These are phyloP conservation scores for Cupressus sempervirens DNA, from an alignment of 75 land plant species.

Conservation along the genomic window DNA sequence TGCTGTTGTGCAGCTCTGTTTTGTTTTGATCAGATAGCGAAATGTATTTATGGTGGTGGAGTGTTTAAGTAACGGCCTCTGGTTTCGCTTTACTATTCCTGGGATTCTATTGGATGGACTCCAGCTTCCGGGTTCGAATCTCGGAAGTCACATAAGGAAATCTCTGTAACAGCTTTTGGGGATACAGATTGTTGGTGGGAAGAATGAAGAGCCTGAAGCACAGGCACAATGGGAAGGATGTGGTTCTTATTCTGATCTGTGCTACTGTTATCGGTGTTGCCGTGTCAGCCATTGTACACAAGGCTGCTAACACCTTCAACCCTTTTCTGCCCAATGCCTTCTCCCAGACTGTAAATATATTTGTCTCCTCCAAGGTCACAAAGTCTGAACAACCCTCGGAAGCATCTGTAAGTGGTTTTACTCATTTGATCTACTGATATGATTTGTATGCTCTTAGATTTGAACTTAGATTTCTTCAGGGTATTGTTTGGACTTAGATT, in stretches of 20 bases:
- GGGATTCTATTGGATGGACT: neutral
- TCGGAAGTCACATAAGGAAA: neutral
- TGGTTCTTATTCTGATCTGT: neutral
- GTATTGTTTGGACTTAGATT: neutral
- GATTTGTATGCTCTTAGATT: neutral
- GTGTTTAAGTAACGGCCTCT: neutral
- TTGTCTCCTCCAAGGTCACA: neutral
- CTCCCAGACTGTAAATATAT: neutral
- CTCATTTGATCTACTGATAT: neutral
- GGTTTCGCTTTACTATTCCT: neutral
- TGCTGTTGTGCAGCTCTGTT: neutral
- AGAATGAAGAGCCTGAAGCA: neutral
- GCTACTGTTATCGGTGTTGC: neutral
- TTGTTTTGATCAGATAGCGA: neutral
- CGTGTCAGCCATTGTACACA: conserved; percentile 4
- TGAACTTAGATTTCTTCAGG: neutral
- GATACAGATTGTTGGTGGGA: neutral
- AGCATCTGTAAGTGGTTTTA: neutral
- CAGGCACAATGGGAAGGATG: conserved; percentile 1
- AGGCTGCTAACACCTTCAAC: conserved; percentile 3
- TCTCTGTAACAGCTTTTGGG: neutral
- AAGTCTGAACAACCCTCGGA: neutral
- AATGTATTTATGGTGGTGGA: neutral
- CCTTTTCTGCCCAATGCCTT: conserved; percentile 1
- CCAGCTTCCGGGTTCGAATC: neutral